Conservation (phyloP, 2,329 filamentous ascomycete genomes). For the Capronia americana region DNA sequence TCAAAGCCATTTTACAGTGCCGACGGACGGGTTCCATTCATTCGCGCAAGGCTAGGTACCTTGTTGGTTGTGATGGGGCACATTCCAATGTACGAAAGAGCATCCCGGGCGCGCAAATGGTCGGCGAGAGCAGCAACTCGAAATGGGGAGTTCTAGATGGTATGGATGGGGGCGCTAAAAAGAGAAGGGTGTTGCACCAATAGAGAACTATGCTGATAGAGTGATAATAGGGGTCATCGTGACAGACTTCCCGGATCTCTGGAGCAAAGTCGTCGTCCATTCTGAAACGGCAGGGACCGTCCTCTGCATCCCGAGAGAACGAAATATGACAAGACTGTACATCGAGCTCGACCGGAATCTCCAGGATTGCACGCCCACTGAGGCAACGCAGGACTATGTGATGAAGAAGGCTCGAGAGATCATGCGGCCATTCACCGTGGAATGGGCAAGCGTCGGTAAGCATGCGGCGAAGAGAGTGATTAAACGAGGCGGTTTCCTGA, state of each 20-base stretch:
- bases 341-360: constrained; percentile 51
- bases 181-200: no score
- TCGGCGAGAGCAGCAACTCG: constrained; percentile 59
- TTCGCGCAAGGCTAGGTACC: neutral
- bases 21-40: neutral
- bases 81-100: constrained; percentile 52
- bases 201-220: no score
- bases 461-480: neutral
- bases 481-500: neutral
- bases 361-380: constrained; percentile 3
- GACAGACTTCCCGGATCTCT: neutral
- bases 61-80: neutral
- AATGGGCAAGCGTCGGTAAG: neutral
- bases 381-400: neutral
- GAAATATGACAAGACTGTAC: constrained; percentile 71
- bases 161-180: constrained; percentile 37
- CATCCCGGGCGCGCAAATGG: constrained; percentile 60
- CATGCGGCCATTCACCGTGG: neutral
- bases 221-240: neutral
- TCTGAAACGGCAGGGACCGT: constrained; percentile 62
- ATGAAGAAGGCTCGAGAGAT: neutral
- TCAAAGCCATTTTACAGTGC: neutral
- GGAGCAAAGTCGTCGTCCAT: neutral
- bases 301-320: constrained; percentile 75
- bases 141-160: constrained; percentile 77